Base-by-base conservation (phyloP, 306 rosid genomes). In the Urtica urens region DNA sequence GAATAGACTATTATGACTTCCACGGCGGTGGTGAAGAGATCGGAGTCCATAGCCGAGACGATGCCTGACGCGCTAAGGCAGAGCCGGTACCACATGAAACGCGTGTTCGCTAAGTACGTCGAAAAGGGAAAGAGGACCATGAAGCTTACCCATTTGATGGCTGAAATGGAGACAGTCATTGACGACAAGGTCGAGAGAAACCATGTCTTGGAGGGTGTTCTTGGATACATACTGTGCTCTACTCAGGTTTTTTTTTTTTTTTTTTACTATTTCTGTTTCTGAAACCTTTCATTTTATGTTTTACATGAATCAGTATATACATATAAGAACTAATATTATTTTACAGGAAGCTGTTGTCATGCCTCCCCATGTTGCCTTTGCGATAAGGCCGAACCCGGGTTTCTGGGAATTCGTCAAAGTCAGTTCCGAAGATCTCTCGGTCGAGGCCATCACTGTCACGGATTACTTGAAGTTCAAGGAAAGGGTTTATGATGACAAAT, bases 281-380 rank as follows among this genome's bases (percentile, higher is more conserved):
- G n/a, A n/a, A n/a, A 6, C 23, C 34, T 3, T 54, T 23, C 8
- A 10, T 13, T 37, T 59, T 17, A 26, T 6, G 20, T 18, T 52
- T 2, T 2, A 15, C 5, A 16, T 20, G 13, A 28, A 28, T 4
- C 33, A 28, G 4, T 4, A 28, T 28, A 28, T 4, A 28, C 33
- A 28, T 35, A 9, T 35, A 9, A 9, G 39, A 15, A 35, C 14
- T 2, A 35, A 9, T 35, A 9, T 35, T 35, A 3, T 57, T 23
- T 62, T 72, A 56, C 63, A 87, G 96, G 96, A 80, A 71, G 96
- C 96, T n/a, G 67, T 76, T 38, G 93, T 72, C 7, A 15, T 55
- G 49, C 93, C 96, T 56, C 96, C 96, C 30, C 45, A 71, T 76
- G 76, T 87, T 54, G 83, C 84, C 15, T 87, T 87, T 69, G 75